Conservation (phyloP, 176 grass and related monocot species). For the Lolium multiflorum region DNA sequence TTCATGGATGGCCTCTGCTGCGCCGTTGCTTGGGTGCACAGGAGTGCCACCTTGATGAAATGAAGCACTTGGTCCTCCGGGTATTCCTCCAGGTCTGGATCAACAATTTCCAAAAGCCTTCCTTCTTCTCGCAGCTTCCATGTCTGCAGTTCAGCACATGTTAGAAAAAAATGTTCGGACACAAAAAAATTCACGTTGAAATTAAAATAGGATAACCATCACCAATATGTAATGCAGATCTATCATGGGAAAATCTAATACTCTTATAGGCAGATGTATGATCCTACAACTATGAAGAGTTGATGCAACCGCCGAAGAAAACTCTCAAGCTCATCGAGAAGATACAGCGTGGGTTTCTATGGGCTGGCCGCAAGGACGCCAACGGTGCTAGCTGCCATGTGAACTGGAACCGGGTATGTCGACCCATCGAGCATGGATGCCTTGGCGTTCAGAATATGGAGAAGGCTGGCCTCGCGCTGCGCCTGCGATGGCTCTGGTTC, state of each 20-base stretch:
- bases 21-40: constrained; percentile 64
- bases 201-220: not conserved
- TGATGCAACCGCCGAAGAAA: not conserved
- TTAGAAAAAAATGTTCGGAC: constrained; percentile 2
- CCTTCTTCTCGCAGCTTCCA: constrained; percentile 63
- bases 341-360: no score
- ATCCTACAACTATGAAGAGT: constrained; percentile 21
- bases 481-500: no score
- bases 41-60: constrained; percentile 70
- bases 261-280: constrained; percentile 6
- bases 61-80: constrained; percentile 56
- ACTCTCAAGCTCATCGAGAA: no score
- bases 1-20: constrained; percentile 71
- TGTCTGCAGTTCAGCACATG: constrained; percentile 48
- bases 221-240: constrained; percentile 13
- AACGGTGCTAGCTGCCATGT: no score
- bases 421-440: no score
- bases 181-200: constrained; percentile 15
- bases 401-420: no score
- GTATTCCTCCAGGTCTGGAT: constrained; percentile 52
- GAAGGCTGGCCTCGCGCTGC: no score
- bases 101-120: constrained; percentile 63
- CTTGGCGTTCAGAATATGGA: no score
- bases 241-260: constrained; percentile 17
- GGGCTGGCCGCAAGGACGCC: no score